phyloP scores from a whole-genome alignment of 371 early-diverging fungal genomes.

The Mucor ambiguus region DNA sequence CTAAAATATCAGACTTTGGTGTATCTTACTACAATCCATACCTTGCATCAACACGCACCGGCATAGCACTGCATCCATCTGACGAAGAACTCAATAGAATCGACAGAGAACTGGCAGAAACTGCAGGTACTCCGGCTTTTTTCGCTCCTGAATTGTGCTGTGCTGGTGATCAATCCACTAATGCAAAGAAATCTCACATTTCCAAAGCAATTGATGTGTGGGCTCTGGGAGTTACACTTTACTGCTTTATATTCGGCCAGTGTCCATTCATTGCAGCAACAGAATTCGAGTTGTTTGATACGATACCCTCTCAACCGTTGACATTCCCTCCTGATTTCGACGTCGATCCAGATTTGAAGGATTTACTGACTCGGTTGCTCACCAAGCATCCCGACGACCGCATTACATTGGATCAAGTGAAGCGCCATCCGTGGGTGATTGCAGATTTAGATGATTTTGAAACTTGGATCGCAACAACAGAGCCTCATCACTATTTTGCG shows the following conservation, averaged over 20 bases:
- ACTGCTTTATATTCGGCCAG: slow-evolving; percentile 93
- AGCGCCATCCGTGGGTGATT: slow-evolving; percentile 89
- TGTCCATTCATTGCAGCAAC: slow-evolving; percentile 98
- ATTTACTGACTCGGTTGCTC: slow-evolving; percentile 73
- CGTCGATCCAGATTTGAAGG: slow-evolving; percentile 43
- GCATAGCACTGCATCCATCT: slow-evolving; percentile 12
- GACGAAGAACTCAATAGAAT: slow-evolving; percentile 31
- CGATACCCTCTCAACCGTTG: slow-evolving; percentile 75
- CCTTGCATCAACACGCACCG: slow-evolving; percentile 29
- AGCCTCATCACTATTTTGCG: slow-evolving; percentile 25
- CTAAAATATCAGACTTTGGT: slow-evolving; percentile 96
- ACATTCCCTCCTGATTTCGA: slow-evolving; percentile 34
- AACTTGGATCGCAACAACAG: slow-evolving; percentile 41
- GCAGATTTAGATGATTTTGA: slow-evolving; percentile 67
- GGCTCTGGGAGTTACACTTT: slow-evolving; percentile 99
- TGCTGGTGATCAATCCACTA: slow-evolving; percentile 43
- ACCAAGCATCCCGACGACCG: slow-evolving; percentile 87
- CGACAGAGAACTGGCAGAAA: slow-evolving; percentile 88
- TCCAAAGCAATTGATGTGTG: slow-evolving; percentile 96
- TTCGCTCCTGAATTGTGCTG: slow-evolving; percentile 97
- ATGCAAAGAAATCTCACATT: slow-evolving; percentile 48
- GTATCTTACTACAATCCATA: slow-evolving; percentile 77
- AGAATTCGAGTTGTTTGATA: slow-evolving; percentile 94
- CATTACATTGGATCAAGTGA: slow-evolving; percentile 84
- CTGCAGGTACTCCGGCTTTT: slow-evolving; percentile 97